Evolutionary conservation across 179 eudicot species (phyloP), one percentile per base, ranked within the genome.

Genomic region (Camellia oleifera): DNA sequence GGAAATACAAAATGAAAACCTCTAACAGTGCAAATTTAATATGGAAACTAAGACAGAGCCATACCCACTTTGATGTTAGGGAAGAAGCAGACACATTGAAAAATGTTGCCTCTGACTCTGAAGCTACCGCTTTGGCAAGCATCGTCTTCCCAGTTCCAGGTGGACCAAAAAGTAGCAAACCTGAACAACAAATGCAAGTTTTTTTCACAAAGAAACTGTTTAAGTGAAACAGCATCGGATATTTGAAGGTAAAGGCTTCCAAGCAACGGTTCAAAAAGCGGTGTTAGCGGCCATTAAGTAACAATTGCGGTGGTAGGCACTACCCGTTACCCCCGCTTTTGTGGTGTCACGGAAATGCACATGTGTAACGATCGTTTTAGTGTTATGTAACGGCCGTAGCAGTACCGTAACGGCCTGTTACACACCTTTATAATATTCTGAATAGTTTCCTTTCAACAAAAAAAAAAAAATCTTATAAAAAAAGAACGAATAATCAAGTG

Each of bases 91-190:
- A 96, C 46, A 96, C 92, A 82, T 89, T 96, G 77, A 96, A 96
- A 83, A 96, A 96, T 23, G 99, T 96, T 72, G 99, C 99, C 68
- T 83, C 86, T 13, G 97, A 92, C 85, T 96, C 93, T 75, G 99
- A 94, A 74, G 99, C 99, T 83, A 96, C 98, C 70, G 99, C 99
- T 88, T 96, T 96, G 15, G 99, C 99, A 85, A 96, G 98, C 97
- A 96, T 84, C 72, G 99, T 96, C 86, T 96, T 96, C 50, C 99
- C 99, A 86, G 97, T 96, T 74, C 99, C 99, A 63, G 99, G 99
- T 78, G 99, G 99, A 82, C 99, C 99, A 88, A 96, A 96, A 68
- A 96, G 98, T 79, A 96, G 97, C 75, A 96, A 82, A 83, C 99
- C 99, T 96, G 85, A 74, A 70, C 60, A 75, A 72, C 20, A 76